Conservation (phyloP, 352 stramenopile species). For the Phytophthora pistaciae region DNA sequence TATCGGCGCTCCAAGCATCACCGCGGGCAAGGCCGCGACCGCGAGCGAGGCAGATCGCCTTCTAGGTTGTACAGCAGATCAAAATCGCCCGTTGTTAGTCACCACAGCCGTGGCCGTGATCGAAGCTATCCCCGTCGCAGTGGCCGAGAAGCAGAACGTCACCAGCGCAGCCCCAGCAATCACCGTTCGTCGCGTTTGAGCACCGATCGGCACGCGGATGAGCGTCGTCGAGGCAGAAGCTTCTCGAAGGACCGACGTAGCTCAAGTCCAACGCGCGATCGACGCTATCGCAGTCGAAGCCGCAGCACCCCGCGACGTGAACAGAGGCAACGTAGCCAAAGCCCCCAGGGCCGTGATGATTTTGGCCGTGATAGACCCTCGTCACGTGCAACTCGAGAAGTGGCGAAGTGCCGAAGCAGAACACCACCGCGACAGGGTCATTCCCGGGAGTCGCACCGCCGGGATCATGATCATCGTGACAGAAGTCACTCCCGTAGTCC, state of each 20-base stretch:
- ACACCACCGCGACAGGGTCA: constrained; percentile 23
- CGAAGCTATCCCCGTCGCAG: neutral
- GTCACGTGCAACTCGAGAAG: constrained; percentile 4
- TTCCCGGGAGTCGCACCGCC: neutral
- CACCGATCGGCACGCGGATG: neutral
- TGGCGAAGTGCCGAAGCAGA: constrained; percentile 16
- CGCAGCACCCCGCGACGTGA: constrained; percentile 15
- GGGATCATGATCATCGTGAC: constrained; percentile 16
- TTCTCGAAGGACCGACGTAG: constrained; percentile 17
- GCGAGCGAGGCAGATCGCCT: constrained; percentile 18
- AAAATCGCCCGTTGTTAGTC: constrained; percentile 13
- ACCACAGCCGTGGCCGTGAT: neutral
- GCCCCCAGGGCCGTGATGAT: constrained; percentile 19
- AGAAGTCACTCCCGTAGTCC: constrained; percentile 26
- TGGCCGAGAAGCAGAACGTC: constrained; percentile 9
- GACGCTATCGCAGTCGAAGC: constrained; percentile 26
- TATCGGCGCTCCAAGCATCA: constrained; percentile 18
- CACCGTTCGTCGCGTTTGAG: constrained; percentile 8
- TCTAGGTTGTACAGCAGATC: constrained; percentile 26
- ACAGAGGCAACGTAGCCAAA: constrained; percentile 12
- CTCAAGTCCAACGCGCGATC: neutral
- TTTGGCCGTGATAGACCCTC: constrained; percentile 34
- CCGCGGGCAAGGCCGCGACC: constrained; percentile 8
- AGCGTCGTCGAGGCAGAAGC: constrained; percentile 15
- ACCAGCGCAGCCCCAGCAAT: constrained; percentile 10